Percentiles rank a stretch among this genome's conserved stretches.
phyloP scores from a whole-genome alignment of 371 early-diverging fungal species.

The Mucor lusitanicus region DNA sequence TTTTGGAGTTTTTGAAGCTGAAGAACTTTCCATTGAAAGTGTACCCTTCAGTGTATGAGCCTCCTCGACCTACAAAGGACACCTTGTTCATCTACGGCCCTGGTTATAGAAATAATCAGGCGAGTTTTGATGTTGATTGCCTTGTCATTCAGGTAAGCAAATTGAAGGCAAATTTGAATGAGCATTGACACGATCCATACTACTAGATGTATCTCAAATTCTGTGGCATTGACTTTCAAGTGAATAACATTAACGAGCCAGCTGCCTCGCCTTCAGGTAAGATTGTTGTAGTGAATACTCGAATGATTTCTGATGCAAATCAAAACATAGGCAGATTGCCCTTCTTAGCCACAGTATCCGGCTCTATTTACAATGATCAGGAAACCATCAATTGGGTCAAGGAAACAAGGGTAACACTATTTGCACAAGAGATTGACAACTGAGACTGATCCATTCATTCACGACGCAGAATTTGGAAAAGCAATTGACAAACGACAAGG shows the following conservation, averaged over 20 bases:
- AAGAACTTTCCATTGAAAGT: constrained; percentile 47
- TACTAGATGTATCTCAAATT: constrained; percentile 49
- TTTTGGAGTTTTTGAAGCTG: constrained; percentile 45
- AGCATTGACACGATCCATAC: neutral
- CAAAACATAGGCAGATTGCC: constrained; percentile 38
- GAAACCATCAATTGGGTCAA: constrained; percentile 45
- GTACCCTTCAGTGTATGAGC: constrained; percentile 44
- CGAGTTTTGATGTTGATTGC: constrained; percentile 53
- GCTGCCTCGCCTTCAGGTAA: constrained; percentile 47
- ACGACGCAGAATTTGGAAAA: constrained; percentile 27
- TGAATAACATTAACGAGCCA: constrained; percentile 44
- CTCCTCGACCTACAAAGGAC: constrained; percentile 32
- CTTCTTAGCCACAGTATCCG: constrained; percentile 43
- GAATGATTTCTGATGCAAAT: neutral
- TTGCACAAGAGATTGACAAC: neutral
- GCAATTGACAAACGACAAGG: constrained; percentile 13
- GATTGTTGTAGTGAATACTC: neutral
- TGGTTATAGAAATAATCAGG: constrained; percentile 33
- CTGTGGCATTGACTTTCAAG: constrained; percentile 40
- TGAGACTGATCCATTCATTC: neutral
- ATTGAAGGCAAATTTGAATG: neutral
- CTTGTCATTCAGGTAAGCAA: constrained; percentile 42
- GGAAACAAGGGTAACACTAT: constrained; percentile 25
- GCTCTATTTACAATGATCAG: constrained; percentile 32
- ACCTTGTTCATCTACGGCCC: constrained; percentile 52